Evolutionary conservation across 23 red algal species (phyloP).

Genomic region (Pyropia haitanensis): DNA sequence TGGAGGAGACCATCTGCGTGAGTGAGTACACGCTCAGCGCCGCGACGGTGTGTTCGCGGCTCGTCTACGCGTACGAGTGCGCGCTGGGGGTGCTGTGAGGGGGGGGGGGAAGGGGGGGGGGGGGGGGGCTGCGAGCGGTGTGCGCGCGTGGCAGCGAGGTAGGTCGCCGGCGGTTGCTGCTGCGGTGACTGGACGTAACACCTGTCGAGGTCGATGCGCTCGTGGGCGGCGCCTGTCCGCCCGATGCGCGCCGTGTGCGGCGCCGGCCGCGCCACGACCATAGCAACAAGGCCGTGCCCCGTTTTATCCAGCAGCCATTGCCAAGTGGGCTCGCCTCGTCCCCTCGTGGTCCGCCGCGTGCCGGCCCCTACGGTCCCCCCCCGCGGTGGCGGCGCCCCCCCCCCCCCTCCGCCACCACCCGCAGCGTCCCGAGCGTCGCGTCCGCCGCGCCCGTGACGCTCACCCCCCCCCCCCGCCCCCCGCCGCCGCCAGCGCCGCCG

Average conservation of each 20-base stretch:
- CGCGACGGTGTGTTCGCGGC: slow-evolving; percentile 61
- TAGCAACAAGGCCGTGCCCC: background rate
- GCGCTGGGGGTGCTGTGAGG: slow-evolving; percentile 75
- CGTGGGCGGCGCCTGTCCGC: background rate
- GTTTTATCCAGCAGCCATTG: background rate
- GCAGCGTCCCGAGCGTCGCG: background rate
- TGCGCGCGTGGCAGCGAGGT: too few species aligned
- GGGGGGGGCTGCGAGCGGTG: too few species aligned
- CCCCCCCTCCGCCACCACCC: slow-evolving; percentile 3
- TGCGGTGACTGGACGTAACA: background rate
- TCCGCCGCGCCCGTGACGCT: slow-evolving; percentile 4
- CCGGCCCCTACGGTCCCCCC: background rate
- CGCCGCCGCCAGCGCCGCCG: background rate
- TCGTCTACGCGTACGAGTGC: slow-evolving; percentile 72
- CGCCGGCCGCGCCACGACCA: background rate
- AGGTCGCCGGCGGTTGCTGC: too few species aligned
- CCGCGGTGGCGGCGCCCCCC: background rate
- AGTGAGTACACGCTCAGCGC: slow-evolving; percentile 83
- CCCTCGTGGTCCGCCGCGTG: background rate
- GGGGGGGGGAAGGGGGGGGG: too few species aligned
- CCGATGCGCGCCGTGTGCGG: background rate
- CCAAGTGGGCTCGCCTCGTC: background rate
- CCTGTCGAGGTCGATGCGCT: background rate
- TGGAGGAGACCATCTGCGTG: slow-evolving; percentile 71
- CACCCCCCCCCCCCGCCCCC: background rate